phyloP scores from a whole-genome alignment of 2,329 filamentous ascomycete species.

The Botrytis squamosa region DNA sequence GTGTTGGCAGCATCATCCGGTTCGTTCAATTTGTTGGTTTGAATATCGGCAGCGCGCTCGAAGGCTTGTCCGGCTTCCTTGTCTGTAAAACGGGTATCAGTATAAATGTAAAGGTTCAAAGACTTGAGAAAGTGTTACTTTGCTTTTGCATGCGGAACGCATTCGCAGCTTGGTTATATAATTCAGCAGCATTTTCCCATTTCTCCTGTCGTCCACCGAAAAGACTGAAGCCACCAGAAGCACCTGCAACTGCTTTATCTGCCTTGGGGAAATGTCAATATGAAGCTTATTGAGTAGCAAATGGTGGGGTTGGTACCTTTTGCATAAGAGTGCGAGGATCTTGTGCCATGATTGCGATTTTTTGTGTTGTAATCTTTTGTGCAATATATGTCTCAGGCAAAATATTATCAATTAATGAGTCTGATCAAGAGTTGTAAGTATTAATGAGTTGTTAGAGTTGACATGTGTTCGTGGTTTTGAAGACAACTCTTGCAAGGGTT shows the following conservation, averaged over 20 bases:
- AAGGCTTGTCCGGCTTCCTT: slow-evolving; percentile 85
- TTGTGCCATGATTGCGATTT: slow-evolving; percentile 59
- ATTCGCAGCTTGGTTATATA: slow-evolving; percentile 87
- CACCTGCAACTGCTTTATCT: slow-evolving; percentile 75
- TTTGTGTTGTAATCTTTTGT: not conserved
- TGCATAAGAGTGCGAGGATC: slow-evolving; percentile 77
- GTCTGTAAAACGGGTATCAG: slow-evolving; percentile 49
- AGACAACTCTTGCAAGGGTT: slow-evolving; percentile 8
- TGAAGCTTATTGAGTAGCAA: slow-evolving; percentile 27
- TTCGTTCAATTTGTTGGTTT: slow-evolving; percentile 79
- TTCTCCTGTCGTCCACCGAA: slow-evolving; percentile 88
- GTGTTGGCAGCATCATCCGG: slow-evolving; percentile 90
- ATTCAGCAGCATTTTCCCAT: slow-evolving; percentile 82
- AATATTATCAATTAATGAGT: not conserved
- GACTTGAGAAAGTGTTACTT: slow-evolving; percentile 52
- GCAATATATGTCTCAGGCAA: not conserved
- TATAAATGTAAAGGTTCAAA: not conserved
- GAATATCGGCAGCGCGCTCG: slow-evolving; percentile 80
- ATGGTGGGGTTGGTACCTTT: slow-evolving; percentile 56
- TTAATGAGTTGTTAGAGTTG: slow-evolving; percentile 47
- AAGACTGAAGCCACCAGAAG: slow-evolving; percentile 79
- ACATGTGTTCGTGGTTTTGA: slow-evolving; percentile 20
- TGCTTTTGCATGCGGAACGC: slow-evolving; percentile 85
- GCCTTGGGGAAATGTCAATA: slow-evolving; percentile 56
- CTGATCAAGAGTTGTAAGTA: slow-evolving; percentile 49